phyloP scores from a whole-genome alignment of 2,329 filamentous ascomycete species.

The Fusarium sororula region DNA sequence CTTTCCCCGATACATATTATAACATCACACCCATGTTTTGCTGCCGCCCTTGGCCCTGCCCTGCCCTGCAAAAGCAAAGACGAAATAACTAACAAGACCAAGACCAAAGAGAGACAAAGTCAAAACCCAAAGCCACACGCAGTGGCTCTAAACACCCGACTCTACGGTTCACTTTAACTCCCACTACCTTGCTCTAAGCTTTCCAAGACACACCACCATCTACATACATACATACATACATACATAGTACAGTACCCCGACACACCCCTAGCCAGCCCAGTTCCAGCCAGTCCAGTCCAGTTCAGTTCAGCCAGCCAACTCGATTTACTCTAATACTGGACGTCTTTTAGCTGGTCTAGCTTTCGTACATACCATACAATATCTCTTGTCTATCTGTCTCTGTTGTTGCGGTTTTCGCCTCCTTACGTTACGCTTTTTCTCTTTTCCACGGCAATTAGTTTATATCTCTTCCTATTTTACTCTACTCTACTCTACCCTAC shows the following conservation, averaged over 20 bases:
- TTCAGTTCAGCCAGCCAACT: neutral
- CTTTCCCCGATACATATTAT: neutral
- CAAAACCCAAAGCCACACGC: conserved; percentile 32
- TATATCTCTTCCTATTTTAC: neutral
- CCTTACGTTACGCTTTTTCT: conserved; percentile 3
- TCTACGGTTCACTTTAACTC: conserved; percentile 42
- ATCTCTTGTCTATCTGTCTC: neutral
- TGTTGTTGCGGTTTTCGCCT: conserved; percentile 3
- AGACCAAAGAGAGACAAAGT: conserved; percentile 23
- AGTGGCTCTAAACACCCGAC: conserved; percentile 34
- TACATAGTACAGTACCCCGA: conserved; percentile 7
- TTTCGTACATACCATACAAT: conserved; percentile 26
- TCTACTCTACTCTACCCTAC: neutral
- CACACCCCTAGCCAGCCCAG: conserved; percentile 12
- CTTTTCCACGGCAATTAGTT: conserved; percentile 2
- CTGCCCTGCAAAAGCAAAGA: conserved; percentile 16
- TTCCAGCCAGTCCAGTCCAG: neutral
- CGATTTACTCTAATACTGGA: conserved; percentile 19
- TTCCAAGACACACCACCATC: neutral
- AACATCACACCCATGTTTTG: conserved; percentile 28
- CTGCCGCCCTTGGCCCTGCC: conserved; percentile 12
- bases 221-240: conserved; percentile 1
- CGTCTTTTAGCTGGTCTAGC: conserved; percentile 27
- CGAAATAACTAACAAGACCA: conserved; percentile 8
- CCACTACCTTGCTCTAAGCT: conserved; percentile 22